Percentiles rank a stretch among this genome's conserved stretches.
These are phyloP conservation scores for Ilex aquifolium DNA, from an alignment of 257 asterid species.

Conservation along the genomic window DNA sequence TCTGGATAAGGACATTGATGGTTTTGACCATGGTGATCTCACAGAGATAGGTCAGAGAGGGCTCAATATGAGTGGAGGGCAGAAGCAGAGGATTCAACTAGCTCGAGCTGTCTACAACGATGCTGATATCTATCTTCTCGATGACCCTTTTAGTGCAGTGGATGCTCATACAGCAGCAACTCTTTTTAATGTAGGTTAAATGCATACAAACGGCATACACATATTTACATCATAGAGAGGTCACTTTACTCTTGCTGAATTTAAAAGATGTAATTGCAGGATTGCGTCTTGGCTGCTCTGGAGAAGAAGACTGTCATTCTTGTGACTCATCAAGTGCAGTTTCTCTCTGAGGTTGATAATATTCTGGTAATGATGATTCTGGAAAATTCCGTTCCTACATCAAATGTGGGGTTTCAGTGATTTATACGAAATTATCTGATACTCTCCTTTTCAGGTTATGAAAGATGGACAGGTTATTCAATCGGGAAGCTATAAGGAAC, in stretches of 20 bases:
- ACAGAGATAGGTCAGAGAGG: constrained; percentile 91
- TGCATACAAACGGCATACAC: not conserved
- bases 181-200: constrained; percentile 54
- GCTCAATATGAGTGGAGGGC: constrained; percentile 81
- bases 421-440: not conserved
- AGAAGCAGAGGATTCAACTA: constrained; percentile 76
- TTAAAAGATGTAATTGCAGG: constrained; percentile 33
- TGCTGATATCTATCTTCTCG: constrained; percentile 69
- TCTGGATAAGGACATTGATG: constrained; percentile 62
- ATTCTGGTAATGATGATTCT: constrained; percentile 47
- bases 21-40: constrained; percentile 60
- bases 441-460: constrained; percentile 40
- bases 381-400: not conserved
- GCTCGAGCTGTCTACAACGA: constrained; percentile 77
- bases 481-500: constrained; percentile 54
- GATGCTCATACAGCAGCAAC: constrained; percentile 79
- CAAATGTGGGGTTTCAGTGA: not conserved
- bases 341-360: constrained; percentile 48
- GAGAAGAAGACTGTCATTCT: constrained; percentile 62
- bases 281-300: constrained; percentile 62
- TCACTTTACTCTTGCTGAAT: too few relatives aligned
- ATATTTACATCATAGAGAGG: not conserved
- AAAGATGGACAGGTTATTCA: constrained; percentile 50
- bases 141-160: constrained; percentile 88
- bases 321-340: constrained; percentile 85